Evolutionary conservation across 352 stramenopile species (phyloP).

Genomic region (Elongisporangium prolatum): DNA sequence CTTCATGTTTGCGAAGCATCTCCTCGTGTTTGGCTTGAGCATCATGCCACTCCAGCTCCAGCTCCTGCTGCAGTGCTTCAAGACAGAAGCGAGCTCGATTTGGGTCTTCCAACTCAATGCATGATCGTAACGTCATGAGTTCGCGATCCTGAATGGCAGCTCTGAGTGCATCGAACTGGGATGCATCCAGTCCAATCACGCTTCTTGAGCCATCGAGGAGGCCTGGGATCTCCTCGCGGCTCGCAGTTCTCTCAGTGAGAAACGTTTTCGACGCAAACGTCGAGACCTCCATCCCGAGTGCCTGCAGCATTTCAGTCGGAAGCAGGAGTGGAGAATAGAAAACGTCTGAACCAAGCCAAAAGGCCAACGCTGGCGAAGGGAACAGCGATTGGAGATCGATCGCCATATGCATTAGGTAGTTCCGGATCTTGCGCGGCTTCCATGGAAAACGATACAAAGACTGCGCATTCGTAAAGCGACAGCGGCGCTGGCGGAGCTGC

Average conservation of each 20-base stretch:
- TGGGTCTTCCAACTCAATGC: conserved; percentile 1
- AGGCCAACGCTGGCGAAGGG: conserved; percentile 23
- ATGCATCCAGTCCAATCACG: neutral
- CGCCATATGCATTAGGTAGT: conserved; percentile 49
- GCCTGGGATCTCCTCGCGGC: neutral
- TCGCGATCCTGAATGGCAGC: neutral
- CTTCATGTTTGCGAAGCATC: conserved; percentile 12
- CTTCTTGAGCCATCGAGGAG: neutral
- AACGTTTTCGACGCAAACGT: conserved; percentile 39
- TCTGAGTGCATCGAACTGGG: neutral
- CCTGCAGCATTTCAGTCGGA: conserved; percentile 15
- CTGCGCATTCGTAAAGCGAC: conserved; percentile 32
- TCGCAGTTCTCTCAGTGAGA: conserved; percentile 30
- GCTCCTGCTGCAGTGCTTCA: conserved; percentile 30
- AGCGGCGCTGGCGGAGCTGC: conserved; percentile 16
- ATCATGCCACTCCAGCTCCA: conserved; percentile 23
- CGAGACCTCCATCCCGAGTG: conserved; percentile 7
- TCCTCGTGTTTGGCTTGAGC: conserved; percentile 10
- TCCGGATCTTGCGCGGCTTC: conserved; percentile 24
- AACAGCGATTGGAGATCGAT: conserved; percentile 36
- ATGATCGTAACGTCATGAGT: neutral
- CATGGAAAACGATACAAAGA: conserved; percentile 41
- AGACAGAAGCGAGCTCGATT: conserved; percentile 24
- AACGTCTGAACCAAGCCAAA: conserved; percentile 26
- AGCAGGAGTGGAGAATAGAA: conserved; percentile 44